phyloP scores from a whole-genome alignment of 2,329 filamentous ascomycete genomes.

The Diaporthe ilicicola region DNA sequence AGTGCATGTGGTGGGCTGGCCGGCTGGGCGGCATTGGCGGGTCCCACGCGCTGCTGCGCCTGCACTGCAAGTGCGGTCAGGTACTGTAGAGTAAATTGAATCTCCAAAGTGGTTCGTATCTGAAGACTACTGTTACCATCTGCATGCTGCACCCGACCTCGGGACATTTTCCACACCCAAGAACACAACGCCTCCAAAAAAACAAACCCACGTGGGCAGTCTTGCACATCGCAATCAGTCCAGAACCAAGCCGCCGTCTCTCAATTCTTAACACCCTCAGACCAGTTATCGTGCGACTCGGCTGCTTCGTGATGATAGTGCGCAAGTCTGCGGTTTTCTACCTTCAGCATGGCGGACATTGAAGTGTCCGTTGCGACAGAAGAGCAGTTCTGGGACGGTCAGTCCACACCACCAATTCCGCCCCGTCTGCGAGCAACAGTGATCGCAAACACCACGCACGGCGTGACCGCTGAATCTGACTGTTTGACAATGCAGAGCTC shows the following conservation, averaged over 20 bases:
- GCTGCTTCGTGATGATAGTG: conserved; percentile 32
- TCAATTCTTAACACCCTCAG: background rate
- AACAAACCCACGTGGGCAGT: background rate
- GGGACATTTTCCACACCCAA: background rate
- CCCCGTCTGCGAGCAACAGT: background rate
- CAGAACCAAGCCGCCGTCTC: background rate
- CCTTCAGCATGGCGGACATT: conserved; percentile 64
- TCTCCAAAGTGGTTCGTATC: conserved; percentile 17
- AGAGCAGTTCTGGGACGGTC: conserved; percentile 90
- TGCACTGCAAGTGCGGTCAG: conserved; percentile 18
- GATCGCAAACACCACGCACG: background rate
- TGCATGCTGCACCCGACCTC: background rate
- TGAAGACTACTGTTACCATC: background rate
- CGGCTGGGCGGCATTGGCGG: conserved; percentile 1
- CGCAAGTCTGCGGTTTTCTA: conserved; percentile 24
- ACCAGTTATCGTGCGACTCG: background rate
- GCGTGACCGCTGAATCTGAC: background rate
- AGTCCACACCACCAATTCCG: conserved; percentile 38
- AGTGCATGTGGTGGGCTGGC: background rate
- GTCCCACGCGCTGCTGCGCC: conserved; percentile 4
- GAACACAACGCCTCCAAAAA: background rate
- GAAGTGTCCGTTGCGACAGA: conserved; percentile 80
- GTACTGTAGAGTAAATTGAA: conserved; percentile 3
- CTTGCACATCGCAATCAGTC: background rate
- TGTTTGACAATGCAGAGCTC: conserved; percentile 50